Evolutionary conservation across 2,329 filamentous ascomycete genomes (phyloP).

Genomic region (Hymenoscyphus fraxineus): DNA sequence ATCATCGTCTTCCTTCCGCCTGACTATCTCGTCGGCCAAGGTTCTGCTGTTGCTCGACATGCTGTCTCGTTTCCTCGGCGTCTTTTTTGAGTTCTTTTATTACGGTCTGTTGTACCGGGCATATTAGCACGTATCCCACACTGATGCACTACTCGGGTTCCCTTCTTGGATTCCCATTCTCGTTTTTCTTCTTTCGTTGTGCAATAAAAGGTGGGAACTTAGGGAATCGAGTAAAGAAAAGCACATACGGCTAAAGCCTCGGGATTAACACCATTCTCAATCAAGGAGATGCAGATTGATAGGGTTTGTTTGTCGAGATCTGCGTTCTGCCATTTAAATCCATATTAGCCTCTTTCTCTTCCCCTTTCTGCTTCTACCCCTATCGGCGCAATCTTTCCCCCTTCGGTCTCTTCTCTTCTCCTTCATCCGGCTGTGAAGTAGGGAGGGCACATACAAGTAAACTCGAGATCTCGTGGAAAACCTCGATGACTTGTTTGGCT

Average conservation of each 20-base stretch:
- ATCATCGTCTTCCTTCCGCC: neutral
- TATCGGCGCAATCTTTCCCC: neutral
- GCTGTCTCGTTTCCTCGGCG: conserved; percentile 26
- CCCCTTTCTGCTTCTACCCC: too few species aligned
- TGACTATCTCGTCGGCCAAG: neutral
- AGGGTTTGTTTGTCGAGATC: conserved; percentile 86
- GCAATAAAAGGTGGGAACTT: too few species aligned
- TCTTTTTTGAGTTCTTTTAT: conserved; percentile 34
- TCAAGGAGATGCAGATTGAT: conserved; percentile 92
- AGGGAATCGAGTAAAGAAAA: neutral
- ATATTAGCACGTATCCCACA: conserved; percentile 14
- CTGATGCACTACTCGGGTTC: neutral
- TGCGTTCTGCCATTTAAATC: conserved; percentile 65
- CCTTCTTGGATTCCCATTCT: neutral
- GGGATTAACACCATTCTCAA: conserved; percentile 95
- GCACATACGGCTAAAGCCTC: conserved; percentile 84
- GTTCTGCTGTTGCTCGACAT: conserved; percentile 6
- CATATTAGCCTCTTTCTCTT: conserved; percentile 9
- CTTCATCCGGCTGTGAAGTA: neutral
- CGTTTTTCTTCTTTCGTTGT: too few species aligned
- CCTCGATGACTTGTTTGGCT: conserved; percentile 78
- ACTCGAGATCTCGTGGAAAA: conserved; percentile 80
- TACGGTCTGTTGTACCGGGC: conserved; percentile 25
- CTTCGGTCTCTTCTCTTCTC: neutral
- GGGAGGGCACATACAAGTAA: conserved; percentile 62